Conservation (phyloP, 1,284 basidiomycete species). For the Trichosporon coremiiforme region DNA sequence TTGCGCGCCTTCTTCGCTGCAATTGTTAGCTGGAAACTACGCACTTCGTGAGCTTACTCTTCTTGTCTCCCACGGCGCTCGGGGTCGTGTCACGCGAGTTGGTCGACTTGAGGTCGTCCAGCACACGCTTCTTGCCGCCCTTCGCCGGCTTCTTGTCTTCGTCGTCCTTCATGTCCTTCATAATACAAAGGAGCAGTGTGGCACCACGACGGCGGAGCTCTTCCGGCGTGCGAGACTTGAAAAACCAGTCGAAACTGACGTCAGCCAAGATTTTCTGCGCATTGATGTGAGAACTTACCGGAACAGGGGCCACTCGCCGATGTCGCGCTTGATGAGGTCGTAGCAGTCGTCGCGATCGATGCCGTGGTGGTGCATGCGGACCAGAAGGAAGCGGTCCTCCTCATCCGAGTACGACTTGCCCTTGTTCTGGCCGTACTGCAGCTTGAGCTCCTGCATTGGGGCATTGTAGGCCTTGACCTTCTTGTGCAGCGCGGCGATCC, state of each 20-base stretch:
- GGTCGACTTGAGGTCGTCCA: conserved; percentile 56
- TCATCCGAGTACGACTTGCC: conserved; percentile 96
- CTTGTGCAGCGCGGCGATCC: conserved; percentile 80
- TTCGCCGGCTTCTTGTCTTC: conserved; percentile 61
- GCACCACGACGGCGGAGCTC: conserved; percentile 88
- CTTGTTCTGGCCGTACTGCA: conserved; percentile 91
- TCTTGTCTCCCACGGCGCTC: conserved; percentile 34
- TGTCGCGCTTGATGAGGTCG: conserved; percentile 94
- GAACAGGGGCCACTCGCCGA: conserved; percentile 94
- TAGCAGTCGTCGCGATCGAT: conserved; percentile 90
- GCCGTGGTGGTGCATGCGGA: conserved; percentile 87
- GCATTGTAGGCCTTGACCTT: conserved; percentile 80
- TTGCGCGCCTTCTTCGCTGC: conserved; percentile 45
- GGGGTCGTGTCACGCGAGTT: conserved; percentile 51
- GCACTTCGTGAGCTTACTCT: conserved; percentile 23
- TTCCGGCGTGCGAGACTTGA: conserved; percentile 89
- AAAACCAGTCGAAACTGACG: conserved; percentile 87
- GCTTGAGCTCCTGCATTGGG: conserved; percentile 92
- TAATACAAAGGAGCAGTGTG: conserved; percentile 85
- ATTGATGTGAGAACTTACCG: conserved; percentile 49
- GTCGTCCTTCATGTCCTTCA: conserved; percentile 69
- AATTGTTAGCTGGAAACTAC: conserved; percentile 1
- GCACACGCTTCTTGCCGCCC: conserved; percentile 56
- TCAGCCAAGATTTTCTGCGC: not conserved
- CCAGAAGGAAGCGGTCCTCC: conserved; percentile 93